Evolutionary conservation across 139 green algal genomes (phyloP).

Genomic region (Coelastrella sp.): DNA sequence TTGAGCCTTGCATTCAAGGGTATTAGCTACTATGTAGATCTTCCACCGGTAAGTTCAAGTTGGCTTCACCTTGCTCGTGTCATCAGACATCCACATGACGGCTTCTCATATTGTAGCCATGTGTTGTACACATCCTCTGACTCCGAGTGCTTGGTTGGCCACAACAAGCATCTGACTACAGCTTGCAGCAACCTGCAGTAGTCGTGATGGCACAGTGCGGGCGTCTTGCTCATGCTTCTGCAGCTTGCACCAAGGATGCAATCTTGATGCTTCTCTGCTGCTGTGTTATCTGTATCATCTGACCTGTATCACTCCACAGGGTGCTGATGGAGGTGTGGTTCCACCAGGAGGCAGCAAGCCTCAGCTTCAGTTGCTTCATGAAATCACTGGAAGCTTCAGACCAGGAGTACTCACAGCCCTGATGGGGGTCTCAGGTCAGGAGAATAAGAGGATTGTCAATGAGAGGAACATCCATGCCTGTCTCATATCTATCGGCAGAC

Average conservation of each 20-base stretch:
- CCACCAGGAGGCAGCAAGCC: background rate
- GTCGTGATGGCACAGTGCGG: too few relatives aligned
- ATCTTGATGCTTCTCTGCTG: background rate
- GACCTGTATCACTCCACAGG: background rate
- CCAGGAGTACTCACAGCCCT: slow-evolving; percentile 57
- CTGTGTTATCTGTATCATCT: background rate
- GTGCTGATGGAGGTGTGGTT: slow-evolving; percentile 5
- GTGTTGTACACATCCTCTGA: background rate
- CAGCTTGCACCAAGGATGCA: background rate
- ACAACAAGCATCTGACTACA: too few relatives aligned
- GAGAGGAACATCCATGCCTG: too few relatives aligned
- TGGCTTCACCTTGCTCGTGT: too few relatives aligned
- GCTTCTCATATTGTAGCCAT: too few relatives aligned
- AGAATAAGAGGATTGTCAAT: too few relatives aligned
- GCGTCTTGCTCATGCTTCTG: background rate
- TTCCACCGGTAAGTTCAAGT: slow-evolving; percentile 45
- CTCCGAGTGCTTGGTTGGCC: too few relatives aligned
- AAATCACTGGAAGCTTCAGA: slow-evolving; percentile 54
- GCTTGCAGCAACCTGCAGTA: too few relatives aligned
- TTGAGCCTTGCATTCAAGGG: slow-evolving; percentile 66
- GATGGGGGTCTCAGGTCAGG: slow-evolving; percentile 72
- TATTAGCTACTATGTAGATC: slow-evolving; percentile 67
- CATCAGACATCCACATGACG: too few relatives aligned
- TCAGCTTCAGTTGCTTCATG: slow-evolving; percentile 59
- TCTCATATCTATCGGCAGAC: background rate